Conservation (phyloP, 78 protist species). For the Chrysochromulina tobinii region DNA sequence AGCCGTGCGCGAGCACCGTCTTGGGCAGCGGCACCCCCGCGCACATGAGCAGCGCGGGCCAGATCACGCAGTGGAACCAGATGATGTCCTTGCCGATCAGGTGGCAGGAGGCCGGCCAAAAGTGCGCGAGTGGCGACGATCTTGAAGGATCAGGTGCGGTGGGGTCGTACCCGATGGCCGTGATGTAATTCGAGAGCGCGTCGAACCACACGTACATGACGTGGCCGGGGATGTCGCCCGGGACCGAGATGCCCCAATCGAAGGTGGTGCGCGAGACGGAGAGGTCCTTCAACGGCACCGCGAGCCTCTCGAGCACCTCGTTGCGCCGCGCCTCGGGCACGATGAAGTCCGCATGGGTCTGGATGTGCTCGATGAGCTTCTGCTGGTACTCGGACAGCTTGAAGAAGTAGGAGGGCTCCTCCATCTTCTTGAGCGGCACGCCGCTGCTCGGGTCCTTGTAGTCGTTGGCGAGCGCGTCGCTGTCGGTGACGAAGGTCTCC, state of each 20-base stretch:
- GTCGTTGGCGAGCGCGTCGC: constrained; percentile 31
- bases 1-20: constrained; percentile 29
- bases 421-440: too few species aligned
- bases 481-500: constrained; percentile 84
- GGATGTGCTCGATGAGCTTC: constrained; percentile 22
- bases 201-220: constrained; percentile 98
- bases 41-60: constrained; percentile 79
- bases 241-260: constrained; percentile 92
- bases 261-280: constrained; percentile 81
- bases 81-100: constrained; percentile 94
- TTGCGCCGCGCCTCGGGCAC: constrained; percentile 54
- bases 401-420: constrained; percentile 49
- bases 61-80: constrained; percentile 90
- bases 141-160: too few species aligned
- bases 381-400: constrained; percentile 50
- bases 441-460: constrained; percentile 3
- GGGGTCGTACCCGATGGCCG: constrained; percentile 48
- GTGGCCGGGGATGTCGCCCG: constrained; percentile 77
- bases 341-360: constrained; percentile 52
- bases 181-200: constrained; percentile 92
- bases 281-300: constrained; percentile 55
- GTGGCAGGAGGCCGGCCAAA: constrained; percentile 62
- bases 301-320: constrained; percentile 39
- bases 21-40: not conserved
- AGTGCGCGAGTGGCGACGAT: not conserved